Percentiles rank a stretch among this genome's conserved stretches.
phyloP scores from a whole-genome alignment of 495 filamentous ascomycete species.

The Tuber brumale region DNA sequence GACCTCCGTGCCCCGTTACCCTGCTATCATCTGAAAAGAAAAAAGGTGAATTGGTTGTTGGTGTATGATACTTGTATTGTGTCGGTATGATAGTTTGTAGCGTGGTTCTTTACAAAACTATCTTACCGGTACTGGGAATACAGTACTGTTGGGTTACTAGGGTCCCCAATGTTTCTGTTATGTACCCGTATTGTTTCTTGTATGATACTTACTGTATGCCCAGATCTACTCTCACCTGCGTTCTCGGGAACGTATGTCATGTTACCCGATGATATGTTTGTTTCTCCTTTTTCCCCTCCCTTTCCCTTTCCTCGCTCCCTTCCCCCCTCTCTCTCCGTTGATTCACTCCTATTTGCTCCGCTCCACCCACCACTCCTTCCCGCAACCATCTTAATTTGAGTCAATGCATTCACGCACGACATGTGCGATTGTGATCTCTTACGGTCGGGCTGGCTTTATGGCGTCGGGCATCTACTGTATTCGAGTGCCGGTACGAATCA shows the following conservation, averaged over 20 bases:
- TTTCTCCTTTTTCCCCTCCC: not conserved
- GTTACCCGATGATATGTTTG: not conserved
- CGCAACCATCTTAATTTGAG: conserved; percentile 1
- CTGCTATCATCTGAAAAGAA: not conserved
- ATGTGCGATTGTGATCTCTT: not conserved
- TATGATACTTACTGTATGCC: not conserved
- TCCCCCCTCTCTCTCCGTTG: not conserved
- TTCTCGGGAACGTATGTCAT: not conserved
- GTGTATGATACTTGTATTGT: not conserved
- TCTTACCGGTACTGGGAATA: not conserved
- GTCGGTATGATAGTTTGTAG: not conserved
- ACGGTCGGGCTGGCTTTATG: not conserved
- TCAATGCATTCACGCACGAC: not conserved
- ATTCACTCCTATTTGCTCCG: not conserved
- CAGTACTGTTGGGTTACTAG: not conserved
- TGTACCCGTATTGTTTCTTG: not conserved
- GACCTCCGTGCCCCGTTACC: not conserved
- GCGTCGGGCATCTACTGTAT: not conserved
- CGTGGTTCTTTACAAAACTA: not conserved
- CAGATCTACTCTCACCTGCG: not conserved
- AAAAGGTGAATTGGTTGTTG: not conserved
- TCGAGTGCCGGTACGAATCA: not conserved
- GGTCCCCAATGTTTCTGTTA: not conserved
- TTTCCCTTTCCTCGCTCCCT: too few relatives aligned
- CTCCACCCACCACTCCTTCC: not conserved